Evolutionary conservation across 129 eudicot genomes (phyloP), one percentile per base, ranked within the genome.

Genomic region (Lactuca sativa): DNA sequence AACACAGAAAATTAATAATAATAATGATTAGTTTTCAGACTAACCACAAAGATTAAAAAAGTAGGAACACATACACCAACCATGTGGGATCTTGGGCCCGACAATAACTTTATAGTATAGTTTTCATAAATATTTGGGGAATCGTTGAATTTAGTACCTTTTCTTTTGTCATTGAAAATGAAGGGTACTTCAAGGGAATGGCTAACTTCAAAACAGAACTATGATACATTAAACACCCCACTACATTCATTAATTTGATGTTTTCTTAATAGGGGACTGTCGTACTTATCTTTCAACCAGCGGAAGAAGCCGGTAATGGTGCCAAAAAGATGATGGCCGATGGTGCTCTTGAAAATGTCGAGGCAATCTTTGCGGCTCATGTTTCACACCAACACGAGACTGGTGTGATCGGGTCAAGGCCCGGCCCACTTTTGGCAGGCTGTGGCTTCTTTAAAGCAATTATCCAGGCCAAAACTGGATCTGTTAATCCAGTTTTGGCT

Each of bases 261-360:
- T 32, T 31, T 67, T 7, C 30, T 25, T 30, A 14, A 4, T 51
- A 93, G 99, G 99, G 99, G 30, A 93, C 95, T 8, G 97, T 93
- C 56, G 74, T 93, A 40, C 64, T 93, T 44, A 16, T 93, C 36
- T 93, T 93, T 73, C 99, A 93, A 74, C 99, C 99, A 66, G 99
- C 99, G 60, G 99, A 93, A 48, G 99, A 93, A 83, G 96, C 95
- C 10, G 99, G 99, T 15, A 90, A 89, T 77, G 99, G 99, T 41
- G 99, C 99, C 17, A 87, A 85, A 74, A 75, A 63, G 74, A 92
- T 92, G 98, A 92, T 89, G 53, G 76, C 41, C n/a, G 96, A 83
- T 6, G 98, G 98, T 4, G 98, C 92, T 12, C 78, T 92, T 13
- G 85, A 86, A 64, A 68, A 80, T 40, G 95, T 89, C 3, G 98